Evolutionary conservation across 768 basidiomycete species (phyloP).

Genomic region (Trametes punicea): DNA sequence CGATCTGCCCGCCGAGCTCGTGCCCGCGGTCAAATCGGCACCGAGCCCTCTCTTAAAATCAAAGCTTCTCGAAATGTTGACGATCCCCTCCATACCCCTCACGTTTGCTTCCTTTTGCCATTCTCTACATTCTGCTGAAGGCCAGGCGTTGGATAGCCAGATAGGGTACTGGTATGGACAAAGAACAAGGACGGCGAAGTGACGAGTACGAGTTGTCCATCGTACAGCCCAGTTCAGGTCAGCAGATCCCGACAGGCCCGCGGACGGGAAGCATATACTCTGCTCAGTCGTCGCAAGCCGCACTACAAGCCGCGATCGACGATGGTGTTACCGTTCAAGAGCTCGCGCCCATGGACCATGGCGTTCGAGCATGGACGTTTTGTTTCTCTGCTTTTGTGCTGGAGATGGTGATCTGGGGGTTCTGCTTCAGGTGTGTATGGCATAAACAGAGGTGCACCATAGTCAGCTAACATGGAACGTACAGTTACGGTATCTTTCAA

Average conservation of each 20-base stretch:
- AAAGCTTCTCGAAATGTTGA: background rate
- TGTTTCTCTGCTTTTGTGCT: constrained; percentile 22
- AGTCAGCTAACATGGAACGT: background rate
- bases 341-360: constrained; percentile 22
- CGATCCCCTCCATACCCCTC: background rate
- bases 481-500: constrained; percentile 27
- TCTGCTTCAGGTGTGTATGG: constrained; percentile 22
- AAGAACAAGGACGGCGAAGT: background rate
- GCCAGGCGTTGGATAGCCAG: background rate
- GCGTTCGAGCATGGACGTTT: constrained; percentile 25
- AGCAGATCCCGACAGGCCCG: constrained; percentile 3
- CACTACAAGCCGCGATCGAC: constrained; percentile 7
- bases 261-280: background rate
- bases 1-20: constrained; percentile 1
- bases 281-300: constrained; percentile 12
- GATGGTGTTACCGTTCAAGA: constrained; percentile 22
- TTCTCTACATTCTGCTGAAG: background rate
- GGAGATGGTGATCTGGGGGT: constrained; percentile 26
- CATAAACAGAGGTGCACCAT: background rate
- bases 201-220: constrained; percentile 12
- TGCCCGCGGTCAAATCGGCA: background rate
- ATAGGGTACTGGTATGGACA: background rate
- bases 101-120: background rate
- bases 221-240: constrained; percentile 4
- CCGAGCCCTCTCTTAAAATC: background rate